A percentile compares a stretch with the other conserved stretches of the same genome.
Evolutionary conservation across 371 early-diverging fungal genomes (phyloP).

Genomic region (Rhizopus sp.): DNA sequence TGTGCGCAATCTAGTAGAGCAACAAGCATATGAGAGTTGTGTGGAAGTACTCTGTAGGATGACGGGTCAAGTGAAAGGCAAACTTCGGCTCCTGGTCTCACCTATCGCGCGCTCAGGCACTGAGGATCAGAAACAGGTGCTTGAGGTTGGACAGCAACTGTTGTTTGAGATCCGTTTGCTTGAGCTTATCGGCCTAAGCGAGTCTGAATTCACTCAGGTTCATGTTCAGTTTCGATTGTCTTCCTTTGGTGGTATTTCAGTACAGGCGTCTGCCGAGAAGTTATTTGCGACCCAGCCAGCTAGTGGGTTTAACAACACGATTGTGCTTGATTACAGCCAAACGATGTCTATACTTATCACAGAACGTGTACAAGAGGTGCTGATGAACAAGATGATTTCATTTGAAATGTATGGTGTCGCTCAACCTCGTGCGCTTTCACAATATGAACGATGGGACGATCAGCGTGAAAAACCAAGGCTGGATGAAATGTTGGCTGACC

Average conservation of each 20-base stretch:
- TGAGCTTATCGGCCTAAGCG: constrained; percentile 65
- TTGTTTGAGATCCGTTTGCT: constrained; percentile 70
- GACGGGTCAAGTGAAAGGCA: constrained; percentile 56
- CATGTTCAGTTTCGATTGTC: constrained; percentile 76
- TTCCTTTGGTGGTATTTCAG: constrained; percentile 49
- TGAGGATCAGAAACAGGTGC: not conserved
- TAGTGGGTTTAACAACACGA: constrained; percentile 50
- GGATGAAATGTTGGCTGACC: constrained; percentile 16
- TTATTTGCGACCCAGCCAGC: constrained; percentile 65
- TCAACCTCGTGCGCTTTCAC: constrained; percentile 40
- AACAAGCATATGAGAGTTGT: constrained; percentile 50
- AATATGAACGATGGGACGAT: constrained; percentile 61
- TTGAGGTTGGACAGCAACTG: constrained; percentile 48
- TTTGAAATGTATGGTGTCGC: constrained; percentile 69
- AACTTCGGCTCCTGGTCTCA: constrained; percentile 39
- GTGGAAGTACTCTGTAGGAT: constrained; percentile 64
- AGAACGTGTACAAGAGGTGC: constrained; percentile 34
- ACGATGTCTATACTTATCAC: constrained; percentile 53
- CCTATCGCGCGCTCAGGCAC: constrained; percentile 36
- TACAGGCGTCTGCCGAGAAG: constrained; percentile 43
- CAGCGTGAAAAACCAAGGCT: constrained; percentile 43
- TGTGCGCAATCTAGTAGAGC: constrained; percentile 53
- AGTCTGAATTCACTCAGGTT: constrained; percentile 67
- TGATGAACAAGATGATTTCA: constrained; percentile 37
- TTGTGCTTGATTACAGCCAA: constrained; percentile 64